Conservation (phyloP, 2,329 filamentous ascomycete species). For the Didymella exigua region DNA sequence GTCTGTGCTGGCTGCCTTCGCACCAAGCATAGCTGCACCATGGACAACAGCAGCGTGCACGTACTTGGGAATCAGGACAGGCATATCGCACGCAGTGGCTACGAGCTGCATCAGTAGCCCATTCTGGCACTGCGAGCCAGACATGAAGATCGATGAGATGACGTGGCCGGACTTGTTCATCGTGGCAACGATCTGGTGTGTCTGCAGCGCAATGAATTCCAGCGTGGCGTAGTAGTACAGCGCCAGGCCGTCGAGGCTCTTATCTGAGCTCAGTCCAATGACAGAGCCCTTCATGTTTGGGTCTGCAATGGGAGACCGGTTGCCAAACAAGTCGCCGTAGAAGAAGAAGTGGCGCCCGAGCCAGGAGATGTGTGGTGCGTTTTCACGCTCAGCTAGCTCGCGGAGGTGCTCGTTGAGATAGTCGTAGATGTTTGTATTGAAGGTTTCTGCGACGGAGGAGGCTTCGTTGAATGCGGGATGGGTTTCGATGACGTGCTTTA, state of each 20-base stretch:
- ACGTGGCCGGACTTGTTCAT: slow-evolving; percentile 92
- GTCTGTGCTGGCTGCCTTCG: slow-evolving; percentile 89
- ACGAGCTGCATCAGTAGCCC: slow-evolving; percentile 88
- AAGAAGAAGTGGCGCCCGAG: slow-evolving; percentile 96
- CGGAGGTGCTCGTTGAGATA: slow-evolving; percentile 88
- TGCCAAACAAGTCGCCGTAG: slow-evolving; percentile 97
- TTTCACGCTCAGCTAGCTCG: slow-evolving; percentile 70
- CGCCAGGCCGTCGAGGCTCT: slow-evolving; percentile 83
- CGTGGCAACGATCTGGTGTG: slow-evolving; percentile 88
- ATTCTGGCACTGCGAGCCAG: slow-evolving; percentile 96
- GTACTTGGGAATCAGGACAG: slow-evolving; percentile 90
- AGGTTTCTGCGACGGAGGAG: slow-evolving; percentile 76
- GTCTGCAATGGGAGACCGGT: slow-evolving; percentile 91
- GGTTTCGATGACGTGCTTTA: slow-evolving; percentile 93
- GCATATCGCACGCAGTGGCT: slow-evolving; percentile 88
- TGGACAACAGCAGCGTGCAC: slow-evolving; percentile 96
- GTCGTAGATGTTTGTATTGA: slow-evolving; percentile 90
- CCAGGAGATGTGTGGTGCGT: slow-evolving; percentile 80
- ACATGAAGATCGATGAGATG: slow-evolving; percentile 97
- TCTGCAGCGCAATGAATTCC: slow-evolving; percentile 98
- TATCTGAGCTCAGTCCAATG: slow-evolving; percentile 85
- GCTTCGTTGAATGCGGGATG: slow-evolving; percentile 89
- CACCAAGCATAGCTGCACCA: slow-evolving; percentile 97
- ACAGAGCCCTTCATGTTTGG: slow-evolving; percentile 90
- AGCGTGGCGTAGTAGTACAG: slow-evolving; percentile 94